Percentiles rank a stretch among this genome's conserved stretches.
Evolutionary conservation across 2,329 filamentous ascomycete genomes (phyloP).

Genomic region (Paracamarosporium sp.): DNA sequence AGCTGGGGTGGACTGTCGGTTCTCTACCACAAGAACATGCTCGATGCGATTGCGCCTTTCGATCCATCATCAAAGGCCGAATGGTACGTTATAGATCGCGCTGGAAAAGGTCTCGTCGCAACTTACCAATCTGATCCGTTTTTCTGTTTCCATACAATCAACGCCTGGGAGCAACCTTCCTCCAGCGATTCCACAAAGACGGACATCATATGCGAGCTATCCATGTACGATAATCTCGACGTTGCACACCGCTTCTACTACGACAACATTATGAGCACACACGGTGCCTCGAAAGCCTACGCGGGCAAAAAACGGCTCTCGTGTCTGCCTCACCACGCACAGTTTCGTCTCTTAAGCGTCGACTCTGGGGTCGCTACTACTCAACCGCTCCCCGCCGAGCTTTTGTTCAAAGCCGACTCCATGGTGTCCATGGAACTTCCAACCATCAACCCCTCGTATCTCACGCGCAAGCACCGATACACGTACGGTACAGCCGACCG

Average conservation of each 20-base stretch:
- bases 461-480: constrained; percentile 63
- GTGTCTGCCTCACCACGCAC: constrained; percentile 34
- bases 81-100: constrained; percentile 80
- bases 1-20: constrained; percentile 65
- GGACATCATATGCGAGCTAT: constrained; percentile 70
- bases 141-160: constrained; percentile 83
- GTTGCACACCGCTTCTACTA: constrained; percentile 74
- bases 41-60: constrained; percentile 72
- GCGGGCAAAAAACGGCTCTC: constrained; percentile 32
- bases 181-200: constrained; percentile 42
- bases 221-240: constrained; percentile 69
- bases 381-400: constrained; percentile 31
- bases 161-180: constrained; percentile 72
- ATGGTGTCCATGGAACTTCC: constrained; percentile 65
- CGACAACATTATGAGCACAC: constrained; percentile 36
- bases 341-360: constrained; percentile 37
- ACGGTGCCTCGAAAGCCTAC: constrained; percentile 22
- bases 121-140: constrained; percentile 71
- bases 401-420: constrained; percentile 61
- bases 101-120: constrained; percentile 69
- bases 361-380: constrained; percentile 40
- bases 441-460: constrained; percentile 66
- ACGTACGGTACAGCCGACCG: constrained; percentile 65
- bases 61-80: constrained; percentile 62
- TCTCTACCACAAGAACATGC: constrained; percentile 69